These are phyloP conservation scores for Ceratobasidium sp. DNA, from an alignment of 1,284 basidiomycete species.

Conservation along the genomic window DNA sequence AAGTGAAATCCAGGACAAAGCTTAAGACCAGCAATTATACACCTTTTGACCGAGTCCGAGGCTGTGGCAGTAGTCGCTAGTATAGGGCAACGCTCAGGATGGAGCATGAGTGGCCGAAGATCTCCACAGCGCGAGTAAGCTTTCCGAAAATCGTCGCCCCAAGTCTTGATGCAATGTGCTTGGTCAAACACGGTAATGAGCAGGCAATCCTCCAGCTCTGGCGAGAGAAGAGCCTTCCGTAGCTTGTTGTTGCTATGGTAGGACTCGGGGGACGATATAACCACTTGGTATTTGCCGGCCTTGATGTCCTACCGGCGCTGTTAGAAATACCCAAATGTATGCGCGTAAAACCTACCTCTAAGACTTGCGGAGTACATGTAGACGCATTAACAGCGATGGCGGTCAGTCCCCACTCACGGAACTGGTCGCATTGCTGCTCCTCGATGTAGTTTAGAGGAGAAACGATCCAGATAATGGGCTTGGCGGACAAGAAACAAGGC, in stretches of 20 bases:
- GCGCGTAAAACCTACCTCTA: not conserved
- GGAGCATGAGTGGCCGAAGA: not conserved
- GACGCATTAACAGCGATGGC: no score
- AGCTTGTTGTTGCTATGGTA: conserved; percentile 17
- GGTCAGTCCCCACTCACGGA: no score
- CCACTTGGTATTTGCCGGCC: not conserved
- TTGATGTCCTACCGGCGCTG: not conserved
- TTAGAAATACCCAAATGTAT: not conserved
- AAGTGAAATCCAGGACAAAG: not conserved
- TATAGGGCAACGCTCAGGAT: not conserved
- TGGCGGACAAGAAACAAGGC: no score
- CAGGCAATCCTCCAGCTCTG: not conserved
- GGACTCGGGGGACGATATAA: conserved; percentile 14
- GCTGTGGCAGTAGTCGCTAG: not conserved
- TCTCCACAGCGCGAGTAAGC: conserved; percentile 12
- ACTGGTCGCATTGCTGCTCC: no score
- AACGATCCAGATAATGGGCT: no score
- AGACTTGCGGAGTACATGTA: no score
- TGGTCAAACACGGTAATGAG: conserved; percentile 11
- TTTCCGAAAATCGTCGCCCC: conserved; percentile 2
- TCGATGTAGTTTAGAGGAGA: no score
- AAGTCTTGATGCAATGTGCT: not conserved
- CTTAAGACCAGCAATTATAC: not conserved
- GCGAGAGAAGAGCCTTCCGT: not conserved
- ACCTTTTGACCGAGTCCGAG: not conserved